These are phyloP conservation scores for Aspergillus phoenicis DNA, from an alignment of 2,329 filamentous ascomycete genomes.

Conservation along the genomic window DNA sequence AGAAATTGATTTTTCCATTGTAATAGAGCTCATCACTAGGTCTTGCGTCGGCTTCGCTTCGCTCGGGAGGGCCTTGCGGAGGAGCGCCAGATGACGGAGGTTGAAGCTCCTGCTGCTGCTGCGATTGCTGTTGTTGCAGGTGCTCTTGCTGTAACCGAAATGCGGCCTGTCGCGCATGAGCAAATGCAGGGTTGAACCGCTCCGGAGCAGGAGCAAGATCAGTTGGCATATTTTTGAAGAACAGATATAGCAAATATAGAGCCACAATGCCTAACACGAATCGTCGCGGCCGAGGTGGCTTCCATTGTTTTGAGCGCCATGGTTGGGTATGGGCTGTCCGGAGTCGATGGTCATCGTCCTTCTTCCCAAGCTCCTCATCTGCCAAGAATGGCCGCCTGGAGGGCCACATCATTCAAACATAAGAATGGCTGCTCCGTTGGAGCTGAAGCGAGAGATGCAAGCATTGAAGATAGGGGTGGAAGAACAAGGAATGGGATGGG, in stretches of 20 bases:
- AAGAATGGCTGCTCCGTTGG: slow-evolving; percentile 24
- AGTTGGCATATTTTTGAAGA: slow-evolving; percentile 65
- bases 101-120: slow-evolving; percentile 4
- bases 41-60: slow-evolving; percentile 21
- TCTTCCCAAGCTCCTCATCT: slow-evolving; percentile 67
- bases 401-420: slow-evolving; percentile 38
- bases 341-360: slow-evolving; percentile 62
- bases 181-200: slow-evolving; percentile 32
- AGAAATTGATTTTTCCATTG: slow-evolving; percentile 71
- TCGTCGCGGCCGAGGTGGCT: slow-evolving; percentile 51
- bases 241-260: slow-evolving; percentile 61
- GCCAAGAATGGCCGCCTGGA: slow-evolving; percentile 49
- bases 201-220: slow-evolving; percentile 43
- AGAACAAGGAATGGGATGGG: neutral
- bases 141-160: neutral
- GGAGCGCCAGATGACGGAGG: slow-evolving; percentile 11
- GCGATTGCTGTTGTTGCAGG: neutral
- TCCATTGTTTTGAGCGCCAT: slow-evolving; percentile 37
- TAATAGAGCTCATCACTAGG: slow-evolving; percentile 53
- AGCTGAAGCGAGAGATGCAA: slow-evolving; percentile 18
- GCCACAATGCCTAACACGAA: slow-evolving; percentile 52
- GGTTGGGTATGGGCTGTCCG: slow-evolving; percentile 30
- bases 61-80: slow-evolving; percentile 18
- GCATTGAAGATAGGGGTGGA: slow-evolving; percentile 14
- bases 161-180: slow-evolving; percentile 20